These are phyloP conservation scores for Boletus tylopilopsis DNA, from an alignment of 768 basidiomycete genomes.

Conservation along the genomic window DNA sequence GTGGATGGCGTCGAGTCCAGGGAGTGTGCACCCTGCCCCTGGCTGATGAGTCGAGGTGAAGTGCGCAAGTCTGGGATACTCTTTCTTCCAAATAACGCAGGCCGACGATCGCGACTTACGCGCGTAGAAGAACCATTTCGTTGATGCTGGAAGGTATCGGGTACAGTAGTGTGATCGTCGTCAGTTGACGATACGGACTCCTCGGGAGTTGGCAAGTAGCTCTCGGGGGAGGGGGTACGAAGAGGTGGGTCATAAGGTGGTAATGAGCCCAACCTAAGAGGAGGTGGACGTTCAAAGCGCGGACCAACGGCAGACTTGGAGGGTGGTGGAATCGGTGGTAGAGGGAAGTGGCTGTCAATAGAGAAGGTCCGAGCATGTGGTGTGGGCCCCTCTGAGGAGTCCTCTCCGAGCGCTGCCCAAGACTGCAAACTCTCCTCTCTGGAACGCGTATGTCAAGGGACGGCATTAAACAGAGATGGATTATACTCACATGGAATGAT, in stretches of 20 bases:
- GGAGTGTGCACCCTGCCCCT: constrained; percentile 20
- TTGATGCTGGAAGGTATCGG: constrained; percentile 34
- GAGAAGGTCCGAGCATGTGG: constrained; percentile 62
- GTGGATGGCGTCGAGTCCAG: constrained; percentile 21
- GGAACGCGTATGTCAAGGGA: constrained; percentile 4
- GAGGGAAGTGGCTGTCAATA: constrained; percentile 53
- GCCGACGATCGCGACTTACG: constrained; percentile 34
- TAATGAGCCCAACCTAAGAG: constrained; percentile 45
- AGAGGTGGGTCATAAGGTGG: constrained; percentile 40
- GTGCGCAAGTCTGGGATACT: constrained; percentile 82
- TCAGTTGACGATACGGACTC: constrained; percentile 51
- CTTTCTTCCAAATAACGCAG: constrained; percentile 59
- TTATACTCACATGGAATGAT: constrained; percentile 29
- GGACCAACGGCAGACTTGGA: constrained; percentile 24
- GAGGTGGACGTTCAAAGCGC: constrained; percentile 42
- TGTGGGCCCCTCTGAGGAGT: constrained; percentile 36
- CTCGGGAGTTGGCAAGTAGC: constrained; percentile 54
- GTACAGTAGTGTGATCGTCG: constrained; percentile 35
- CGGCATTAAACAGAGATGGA: neutral
- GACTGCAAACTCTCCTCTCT: constrained; percentile 42
- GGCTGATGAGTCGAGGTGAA: constrained; percentile 37
- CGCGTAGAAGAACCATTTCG: constrained; percentile 51
- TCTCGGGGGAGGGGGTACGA: constrained; percentile 50
- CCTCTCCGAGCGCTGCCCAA: constrained; percentile 42
- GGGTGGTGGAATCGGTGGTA: constrained; percentile 26